Evolutionary conservation across 108 stramenopile species (phyloP), one percentile per base, ranked within the genome.

Genomic region (Nitzschia putrida): DNA sequence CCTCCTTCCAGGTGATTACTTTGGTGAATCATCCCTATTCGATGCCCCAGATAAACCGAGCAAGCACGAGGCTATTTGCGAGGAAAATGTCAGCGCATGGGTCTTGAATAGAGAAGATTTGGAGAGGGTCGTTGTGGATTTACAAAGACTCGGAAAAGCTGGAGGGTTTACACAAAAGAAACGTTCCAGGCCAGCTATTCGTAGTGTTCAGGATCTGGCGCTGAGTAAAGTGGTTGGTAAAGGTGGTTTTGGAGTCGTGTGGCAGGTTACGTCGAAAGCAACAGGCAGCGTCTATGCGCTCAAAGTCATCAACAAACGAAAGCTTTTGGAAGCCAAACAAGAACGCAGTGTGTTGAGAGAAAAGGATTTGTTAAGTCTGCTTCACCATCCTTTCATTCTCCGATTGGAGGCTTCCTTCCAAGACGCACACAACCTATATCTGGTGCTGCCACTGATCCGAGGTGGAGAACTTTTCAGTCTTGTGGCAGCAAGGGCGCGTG

Each of bases 171-270:
- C 71, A 38, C 25, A 73, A 20, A 22, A 70, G 18, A 86, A 77
- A 64, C 66, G 63, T 20, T 24, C 2, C 43, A 73, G 18, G 57
- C 74, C 71, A 25, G 52, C 16, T 25, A 78, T 61, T 53, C 74
- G 44, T 38, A 69, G 43, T 53, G 9, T 87, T 22, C 40, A 73
- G 16, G 81, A 86, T 63, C 44, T 94, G 51, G 76, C 87, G 34
- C 66, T 71, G 49, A 76, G 85, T 29, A 64, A 84, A 26, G 73
- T 93, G 52, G 57, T 96, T 1, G 95, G 95, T 18, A 74, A 85
- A 38, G 85, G 95, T 21, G 83, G 78, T 8, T 77, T 97, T 63
- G 96, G 93, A 44, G 82, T 85, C 54, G 93, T 95, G 21, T 86
- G 88, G 79, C 79, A 92, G 21, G 88, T 81, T 18, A 76, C 64